These are phyloP conservation scores for Leccinum pellstonianum DNA, from an alignment of 768 basidiomycete genomes.

Conservation along the genomic window DNA sequence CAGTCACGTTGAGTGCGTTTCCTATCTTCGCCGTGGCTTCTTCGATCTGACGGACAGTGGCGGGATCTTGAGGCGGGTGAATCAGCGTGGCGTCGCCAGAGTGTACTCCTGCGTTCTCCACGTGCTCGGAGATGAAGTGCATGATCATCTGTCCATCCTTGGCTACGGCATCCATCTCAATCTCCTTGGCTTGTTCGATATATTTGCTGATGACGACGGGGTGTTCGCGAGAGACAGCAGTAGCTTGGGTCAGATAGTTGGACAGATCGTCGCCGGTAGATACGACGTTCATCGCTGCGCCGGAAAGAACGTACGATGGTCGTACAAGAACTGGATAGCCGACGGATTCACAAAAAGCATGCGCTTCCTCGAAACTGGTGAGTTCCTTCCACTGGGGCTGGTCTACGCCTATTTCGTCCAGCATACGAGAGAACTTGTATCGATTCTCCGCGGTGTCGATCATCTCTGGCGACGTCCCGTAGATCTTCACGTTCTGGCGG, in stretches of 20 bases:
- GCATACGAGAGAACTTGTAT: slow-evolving; percentile 97
- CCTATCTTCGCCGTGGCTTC: slow-evolving; percentile 97
- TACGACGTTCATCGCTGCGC: slow-evolving; percentile 99
- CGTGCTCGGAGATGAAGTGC: slow-evolving; percentile 99
- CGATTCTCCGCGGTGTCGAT: slow-evolving; percentile 99
- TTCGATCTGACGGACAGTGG: slow-evolving; percentile 94
- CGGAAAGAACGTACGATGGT: slow-evolving; percentile 98
- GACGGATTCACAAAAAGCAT: slow-evolving; percentile 87
- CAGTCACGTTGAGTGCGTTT: slow-evolving; percentile 95
- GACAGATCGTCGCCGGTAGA: slow-evolving; percentile 88
- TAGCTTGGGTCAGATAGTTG: slow-evolving; percentile 91
- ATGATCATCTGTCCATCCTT: slow-evolving; percentile 97
- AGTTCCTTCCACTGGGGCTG: slow-evolving; percentile 98
- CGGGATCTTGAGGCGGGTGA: slow-evolving; percentile 96
- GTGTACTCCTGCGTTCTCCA: slow-evolving; percentile 98
- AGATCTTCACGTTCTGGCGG: slow-evolving; percentile 97
- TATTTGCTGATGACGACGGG: slow-evolving; percentile 99
- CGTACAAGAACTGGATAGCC: slow-evolving; percentile 95
- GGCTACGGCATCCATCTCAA: slow-evolving; percentile 99
- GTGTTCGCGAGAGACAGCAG: slow-evolving; percentile 93
- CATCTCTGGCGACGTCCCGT: slow-evolving; percentile 98
- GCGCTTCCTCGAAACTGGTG: slow-evolving; percentile 85
- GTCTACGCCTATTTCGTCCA: slow-evolving; percentile 98
- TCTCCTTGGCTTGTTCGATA: slow-evolving; percentile 99
- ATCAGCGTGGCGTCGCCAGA: slow-evolving; percentile 98